These are phyloP conservation scores for Elsinoe ampelina DNA, from an alignment of 2,329 filamentous ascomycete species.

Conservation along the genomic window DNA sequence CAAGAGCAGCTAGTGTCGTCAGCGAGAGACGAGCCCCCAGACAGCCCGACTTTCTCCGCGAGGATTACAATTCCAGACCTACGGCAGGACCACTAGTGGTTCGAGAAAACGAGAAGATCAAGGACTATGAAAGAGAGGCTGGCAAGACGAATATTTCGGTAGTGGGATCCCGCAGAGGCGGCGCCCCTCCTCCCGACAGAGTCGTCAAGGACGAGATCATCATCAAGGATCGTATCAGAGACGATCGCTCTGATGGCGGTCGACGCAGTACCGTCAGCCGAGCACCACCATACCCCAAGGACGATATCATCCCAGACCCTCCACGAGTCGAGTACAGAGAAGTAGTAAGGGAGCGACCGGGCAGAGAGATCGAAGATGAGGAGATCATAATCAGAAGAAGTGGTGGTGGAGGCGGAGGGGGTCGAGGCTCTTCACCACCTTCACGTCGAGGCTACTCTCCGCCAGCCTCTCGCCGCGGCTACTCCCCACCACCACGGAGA, in stretches of 20 bases:
- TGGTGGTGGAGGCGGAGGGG: constrained; percentile 20
- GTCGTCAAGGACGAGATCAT: constrained; percentile 36
- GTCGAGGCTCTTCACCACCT: constrained; percentile 8
- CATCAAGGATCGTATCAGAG: constrained; percentile 24
- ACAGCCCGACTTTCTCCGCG: constrained; percentile 41
- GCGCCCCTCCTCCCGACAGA: constrained; percentile 20
- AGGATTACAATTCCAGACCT: constrained; percentile 38
- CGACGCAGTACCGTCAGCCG: constrained; percentile 5
- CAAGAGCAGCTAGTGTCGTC: constrained; percentile 22
- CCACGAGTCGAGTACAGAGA: constrained; percentile 11
- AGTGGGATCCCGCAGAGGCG: constrained; percentile 14
- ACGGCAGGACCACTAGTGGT: constrained; percentile 38
- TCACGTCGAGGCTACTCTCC: not conserved
- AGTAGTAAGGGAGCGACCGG: not conserved
- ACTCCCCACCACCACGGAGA: constrained; percentile 12
- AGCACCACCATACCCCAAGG: constrained; percentile 4
- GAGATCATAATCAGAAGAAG: constrained; percentile 19
- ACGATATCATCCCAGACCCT: not conserved
- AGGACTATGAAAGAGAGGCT: constrained; percentile 21
- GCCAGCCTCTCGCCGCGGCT: constrained; percentile 18
- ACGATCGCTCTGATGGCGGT: constrained; percentile 8
- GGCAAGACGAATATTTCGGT: constrained; percentile 12
- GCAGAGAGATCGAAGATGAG: constrained; percentile 17
- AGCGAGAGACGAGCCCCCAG: constrained; percentile 29
- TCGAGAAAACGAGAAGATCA: constrained; percentile 33